These are phyloP conservation scores for Toxicodendron radicans DNA, from an alignment of 345 rosid genomes.

Conservation along the genomic window DNA sequence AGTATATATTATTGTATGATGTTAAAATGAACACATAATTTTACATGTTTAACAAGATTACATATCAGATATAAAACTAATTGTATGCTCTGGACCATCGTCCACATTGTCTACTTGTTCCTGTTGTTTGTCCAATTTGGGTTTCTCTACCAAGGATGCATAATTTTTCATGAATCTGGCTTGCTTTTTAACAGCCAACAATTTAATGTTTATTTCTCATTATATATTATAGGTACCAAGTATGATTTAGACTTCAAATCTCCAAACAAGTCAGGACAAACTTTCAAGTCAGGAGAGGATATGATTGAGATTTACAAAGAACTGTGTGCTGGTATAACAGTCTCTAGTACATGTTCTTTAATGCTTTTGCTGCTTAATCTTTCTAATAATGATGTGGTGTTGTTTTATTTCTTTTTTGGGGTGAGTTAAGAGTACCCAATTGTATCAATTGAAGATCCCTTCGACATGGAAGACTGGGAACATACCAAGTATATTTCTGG, in stretches of 20 bases:
- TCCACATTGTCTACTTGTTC: background rate
- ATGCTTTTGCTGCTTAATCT: conserved; percentile 10
- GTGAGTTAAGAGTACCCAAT: conserved; percentile 70
- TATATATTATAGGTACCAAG: conserved; percentile 66
- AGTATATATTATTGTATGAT: background rate
- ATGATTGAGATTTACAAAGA: conserved; percentile 91
- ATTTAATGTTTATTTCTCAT: conserved; percentile 1
- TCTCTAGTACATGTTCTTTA: conserved; percentile 13
- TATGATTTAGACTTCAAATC: conserved; percentile 82
- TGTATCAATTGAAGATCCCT: conserved; percentile 92
- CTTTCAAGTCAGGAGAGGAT: conserved; percentile 92
- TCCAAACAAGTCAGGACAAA: conserved; percentile 71
- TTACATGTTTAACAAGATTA: background rate
- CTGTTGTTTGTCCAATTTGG: background rate
- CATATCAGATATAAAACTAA: background rate
- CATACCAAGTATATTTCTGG: conserved; percentile 63
- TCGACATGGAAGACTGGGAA: conserved; percentile 99
- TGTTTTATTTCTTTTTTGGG: conserved; percentile 22
- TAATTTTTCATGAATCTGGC: background rate
- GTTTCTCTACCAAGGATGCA: background rate
- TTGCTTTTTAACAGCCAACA: conserved; percentile 11
- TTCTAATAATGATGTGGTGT: conserved; percentile 14
- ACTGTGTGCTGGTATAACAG: conserved; percentile 68
- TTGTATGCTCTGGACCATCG: background rate
- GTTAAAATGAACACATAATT: background rate